phyloP scores from a whole-genome alignment of 208 protist species.

The Wallacemonas sp. region DNA sequence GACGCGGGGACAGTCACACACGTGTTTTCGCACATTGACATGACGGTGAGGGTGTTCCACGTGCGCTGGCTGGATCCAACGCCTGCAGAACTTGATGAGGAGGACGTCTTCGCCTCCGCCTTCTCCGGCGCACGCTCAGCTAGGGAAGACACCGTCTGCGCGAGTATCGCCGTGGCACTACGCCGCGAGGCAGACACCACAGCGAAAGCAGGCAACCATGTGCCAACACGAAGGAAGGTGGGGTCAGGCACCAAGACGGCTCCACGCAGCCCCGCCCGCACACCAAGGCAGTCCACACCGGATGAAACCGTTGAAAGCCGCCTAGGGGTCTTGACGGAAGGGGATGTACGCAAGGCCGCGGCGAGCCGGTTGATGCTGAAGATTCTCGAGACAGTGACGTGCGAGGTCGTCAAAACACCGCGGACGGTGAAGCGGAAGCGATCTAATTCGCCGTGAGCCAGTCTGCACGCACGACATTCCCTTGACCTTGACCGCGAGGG shows the following conservation, averaged over 20 bases:
- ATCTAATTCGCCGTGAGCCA: not conserved
- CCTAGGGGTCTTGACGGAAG: conserved; percentile 56
- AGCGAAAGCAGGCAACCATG: conserved; percentile 16
- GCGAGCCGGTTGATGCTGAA: conserved; percentile 71
- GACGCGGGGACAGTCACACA: conserved; percentile 52
- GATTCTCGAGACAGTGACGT: conserved; percentile 27
- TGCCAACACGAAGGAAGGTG: not conserved
- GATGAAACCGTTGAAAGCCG: conserved; percentile 18
- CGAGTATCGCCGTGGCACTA: conserved; percentile 22
- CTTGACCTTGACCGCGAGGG: not conserved
- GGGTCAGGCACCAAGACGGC: too few species aligned
- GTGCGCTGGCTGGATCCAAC: conserved; percentile 35
- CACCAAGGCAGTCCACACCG: not conserved
- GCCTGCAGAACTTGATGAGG: not conserved
- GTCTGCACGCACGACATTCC: not conserved
- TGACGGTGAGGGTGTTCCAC: conserved; percentile 71
- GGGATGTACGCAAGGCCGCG: conserved; percentile 37
- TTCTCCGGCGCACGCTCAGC: conserved; percentile 2
- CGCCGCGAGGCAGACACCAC: not conserved
- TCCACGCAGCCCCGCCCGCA: too few species aligned
- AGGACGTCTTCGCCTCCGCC: conserved; percentile 18
- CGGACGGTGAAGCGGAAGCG: not conserved
- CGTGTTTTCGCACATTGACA: conserved; percentile 86
- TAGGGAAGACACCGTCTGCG: conserved; percentile 7
- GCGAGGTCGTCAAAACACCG: not conserved